phyloP scores from a whole-genome alignment of 2,329 filamentous ascomycete genomes.

The Rhexocercosporidium sp. region DNA sequence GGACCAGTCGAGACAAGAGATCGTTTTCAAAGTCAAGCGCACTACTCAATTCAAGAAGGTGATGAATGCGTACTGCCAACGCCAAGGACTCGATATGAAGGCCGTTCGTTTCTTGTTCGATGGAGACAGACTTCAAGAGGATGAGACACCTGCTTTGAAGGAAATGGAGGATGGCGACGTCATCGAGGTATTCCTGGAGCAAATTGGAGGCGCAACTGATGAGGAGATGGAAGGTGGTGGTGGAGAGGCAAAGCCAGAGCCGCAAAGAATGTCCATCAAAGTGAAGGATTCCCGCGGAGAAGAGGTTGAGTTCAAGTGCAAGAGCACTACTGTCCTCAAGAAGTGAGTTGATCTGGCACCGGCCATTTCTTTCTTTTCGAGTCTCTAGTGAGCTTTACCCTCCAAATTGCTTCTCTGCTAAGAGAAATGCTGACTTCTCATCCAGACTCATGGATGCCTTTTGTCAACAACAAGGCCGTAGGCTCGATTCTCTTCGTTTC shows the following conservation, averaged over 20 bases:
- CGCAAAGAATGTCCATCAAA: constrained; percentile 14
- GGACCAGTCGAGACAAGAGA: constrained; percentile 9
- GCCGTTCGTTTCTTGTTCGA: constrained; percentile 20
- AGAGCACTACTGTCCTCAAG: constrained; percentile 12
- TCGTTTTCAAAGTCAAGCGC: constrained; percentile 20
- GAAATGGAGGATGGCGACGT: constrained; percentile 18
- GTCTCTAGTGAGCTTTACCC: background rate
- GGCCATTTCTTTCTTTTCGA: background rate
- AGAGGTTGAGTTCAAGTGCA: constrained; percentile 19
- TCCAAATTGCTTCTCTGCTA: background rate
- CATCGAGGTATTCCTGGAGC: constrained; percentile 14
- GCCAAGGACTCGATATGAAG: background rate
- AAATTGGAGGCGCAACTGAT: constrained; percentile 9
- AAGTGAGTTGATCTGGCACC: constrained; percentile 5
- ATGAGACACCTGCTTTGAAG: constrained; percentile 10
- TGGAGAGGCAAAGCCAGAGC: background rate
- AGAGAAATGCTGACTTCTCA: background rate
- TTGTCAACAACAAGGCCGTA: constrained; percentile 8
- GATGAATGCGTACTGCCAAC: constrained; percentile 20
- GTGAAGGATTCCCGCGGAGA: constrained; percentile 16
- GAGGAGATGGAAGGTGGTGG: background rate
- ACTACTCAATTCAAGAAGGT: constrained; percentile 14
- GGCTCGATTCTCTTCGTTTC: constrained; percentile 12
- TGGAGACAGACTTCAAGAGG: constrained; percentile 9
- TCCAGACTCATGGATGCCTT: constrained; percentile 16